Evolutionary conservation across 805 yeast genomes (phyloP).

Genomic region (Pichia rugopelliculosa): DNA sequence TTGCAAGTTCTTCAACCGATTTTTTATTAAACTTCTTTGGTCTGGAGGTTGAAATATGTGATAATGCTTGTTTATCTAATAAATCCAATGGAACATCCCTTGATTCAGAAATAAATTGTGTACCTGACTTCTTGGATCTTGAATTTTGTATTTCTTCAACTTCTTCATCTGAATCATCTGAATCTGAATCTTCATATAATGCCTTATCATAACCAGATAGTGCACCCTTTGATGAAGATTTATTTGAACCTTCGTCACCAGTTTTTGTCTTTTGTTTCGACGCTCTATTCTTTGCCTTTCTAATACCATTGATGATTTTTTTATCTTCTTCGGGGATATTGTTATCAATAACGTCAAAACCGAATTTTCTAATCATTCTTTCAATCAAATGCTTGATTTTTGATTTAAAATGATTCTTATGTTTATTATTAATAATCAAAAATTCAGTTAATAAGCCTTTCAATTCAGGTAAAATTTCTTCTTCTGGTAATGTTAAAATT

Average conservation of each 20-base stretch:
- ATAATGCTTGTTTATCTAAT: slow-evolving; percentile 74
- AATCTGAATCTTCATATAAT: slow-evolving; percentile 67
- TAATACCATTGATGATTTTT: slow-evolving; percentile 76
- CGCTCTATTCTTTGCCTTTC: slow-evolving; percentile 68
- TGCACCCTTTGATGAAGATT: slow-evolving; percentile 24
- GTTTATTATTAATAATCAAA: slow-evolving; percentile 92
- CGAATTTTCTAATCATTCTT: slow-evolving; percentile 82
- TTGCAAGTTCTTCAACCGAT: slow-evolving; percentile 31
- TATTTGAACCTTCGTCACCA: slow-evolving; percentile 15
- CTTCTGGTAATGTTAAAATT: slow-evolving; percentile 74
- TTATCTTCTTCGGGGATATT: slow-evolving; percentile 87
- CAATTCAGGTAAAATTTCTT: slow-evolving; percentile 59
- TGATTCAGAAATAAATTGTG: slow-evolving; percentile 70
- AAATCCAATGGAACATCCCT: slow-evolving; percentile 77
- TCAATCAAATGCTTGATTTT: slow-evolving; percentile 91
- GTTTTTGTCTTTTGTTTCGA: slow-evolving; percentile 12
- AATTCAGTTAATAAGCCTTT: slow-evolving; percentile 60
- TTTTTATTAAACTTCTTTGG: slow-evolving; percentile 54
- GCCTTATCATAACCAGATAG: slow-evolving; percentile 92
- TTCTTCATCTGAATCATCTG: slow-evolving; percentile 43
- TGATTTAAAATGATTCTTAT: slow-evolving; percentile 88
- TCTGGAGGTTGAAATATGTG: slow-evolving; percentile 82
- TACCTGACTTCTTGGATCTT: slow-evolving; percentile 22
- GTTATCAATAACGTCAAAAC: slow-evolving; percentile 74
- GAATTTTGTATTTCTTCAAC: slow-evolving; percentile 22